Evolutionary conservation across 108 stramenopile species (phyloP), one percentile per base, ranked within the genome.

Genomic region (Cylindrotheca fusiformis): DNA sequence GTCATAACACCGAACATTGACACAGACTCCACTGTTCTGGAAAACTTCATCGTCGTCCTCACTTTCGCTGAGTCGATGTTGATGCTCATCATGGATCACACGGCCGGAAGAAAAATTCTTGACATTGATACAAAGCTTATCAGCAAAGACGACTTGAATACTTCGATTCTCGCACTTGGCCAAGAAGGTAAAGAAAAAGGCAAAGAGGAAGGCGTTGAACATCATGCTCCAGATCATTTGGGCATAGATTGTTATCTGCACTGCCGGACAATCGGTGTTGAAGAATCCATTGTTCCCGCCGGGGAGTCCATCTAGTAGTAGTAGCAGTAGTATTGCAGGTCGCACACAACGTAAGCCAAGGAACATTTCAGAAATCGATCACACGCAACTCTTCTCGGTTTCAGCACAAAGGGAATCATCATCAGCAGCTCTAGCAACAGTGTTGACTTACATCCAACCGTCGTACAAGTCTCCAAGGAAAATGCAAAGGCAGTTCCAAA

Each of bases 211-310:
- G 1, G 89, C 86, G 55, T 92, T 87, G 62, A 87, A 84, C 48
- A 89, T 63, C 86, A 94, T 84, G 23, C 63, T 69, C 58, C 75
- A 59, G 0, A 77, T 60, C 90, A 91, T 91, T 70, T 91, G 90
- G 44, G 83, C 60, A 61, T 78, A 87, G 4, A 91, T 86, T 1
- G 73, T 49, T 26, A 86, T 25, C 57, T 88, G 87, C 3, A 94
- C 32, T 12, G 55, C 67, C 3, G 78, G 71, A 62, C 93, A 94
- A 18, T 76, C 48, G 1, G 36, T 32, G 22, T 89, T 74, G 70
- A 94, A 94, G 73, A 90, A 88, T 4, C 71, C 77, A 63, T 89
- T 90, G 29, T 50, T 60, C 14, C 61, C 57, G 20, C 67, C 60
- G 14, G 83, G 88, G 8, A 83, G 55, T 14, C 75, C 78, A 61